phyloP scores from a whole-genome alignment of 306 rosid species.

The Dryas octopetala region DNA sequence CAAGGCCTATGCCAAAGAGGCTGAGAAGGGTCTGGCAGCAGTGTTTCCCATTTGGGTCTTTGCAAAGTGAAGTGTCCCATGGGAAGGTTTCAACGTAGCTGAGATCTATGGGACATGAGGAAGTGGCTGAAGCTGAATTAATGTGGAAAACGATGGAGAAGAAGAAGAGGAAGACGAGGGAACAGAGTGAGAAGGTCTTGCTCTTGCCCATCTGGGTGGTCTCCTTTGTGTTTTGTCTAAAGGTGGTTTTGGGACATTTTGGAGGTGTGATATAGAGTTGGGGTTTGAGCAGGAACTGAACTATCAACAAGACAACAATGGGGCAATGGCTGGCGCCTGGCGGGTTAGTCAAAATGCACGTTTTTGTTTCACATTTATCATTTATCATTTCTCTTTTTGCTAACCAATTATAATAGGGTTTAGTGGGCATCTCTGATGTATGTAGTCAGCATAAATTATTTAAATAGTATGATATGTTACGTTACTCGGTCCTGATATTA shows the following conservation, averaged over 20 bases:
- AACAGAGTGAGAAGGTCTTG: slow-evolving; percentile 8
- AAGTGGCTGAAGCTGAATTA: neutral
- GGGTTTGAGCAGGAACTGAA: neutral
- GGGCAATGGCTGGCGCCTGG: slow-evolving; percentile 5
- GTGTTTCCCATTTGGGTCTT: slow-evolving; percentile 22
- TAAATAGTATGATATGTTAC: no score
- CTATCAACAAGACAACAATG: neutral
- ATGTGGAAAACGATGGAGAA: slow-evolving; percentile 14
- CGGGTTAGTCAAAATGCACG: slow-evolving; percentile 7
- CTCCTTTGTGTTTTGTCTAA: neutral
- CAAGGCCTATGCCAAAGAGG: slow-evolving; percentile 60
- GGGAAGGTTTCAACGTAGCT: slow-evolving; percentile 63
- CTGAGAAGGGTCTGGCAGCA: slow-evolving; percentile 72
- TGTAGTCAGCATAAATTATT: no score
- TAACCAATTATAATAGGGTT: neutral
- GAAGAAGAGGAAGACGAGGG: slow-evolving; percentile 13
- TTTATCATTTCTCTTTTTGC: neutral
- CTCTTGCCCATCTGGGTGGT: slow-evolving; percentile 17
- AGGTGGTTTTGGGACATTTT: neutral
- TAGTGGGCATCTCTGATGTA: no score
- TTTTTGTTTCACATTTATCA: neutral
- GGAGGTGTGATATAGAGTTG: neutral
- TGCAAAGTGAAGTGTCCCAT: slow-evolving; percentile 71
- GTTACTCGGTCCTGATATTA: no score
- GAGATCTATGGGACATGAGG: slow-evolving; percentile 69